phyloP scores from a whole-genome alignment of 306 rosid genomes.

The Malus domestica region DNA sequence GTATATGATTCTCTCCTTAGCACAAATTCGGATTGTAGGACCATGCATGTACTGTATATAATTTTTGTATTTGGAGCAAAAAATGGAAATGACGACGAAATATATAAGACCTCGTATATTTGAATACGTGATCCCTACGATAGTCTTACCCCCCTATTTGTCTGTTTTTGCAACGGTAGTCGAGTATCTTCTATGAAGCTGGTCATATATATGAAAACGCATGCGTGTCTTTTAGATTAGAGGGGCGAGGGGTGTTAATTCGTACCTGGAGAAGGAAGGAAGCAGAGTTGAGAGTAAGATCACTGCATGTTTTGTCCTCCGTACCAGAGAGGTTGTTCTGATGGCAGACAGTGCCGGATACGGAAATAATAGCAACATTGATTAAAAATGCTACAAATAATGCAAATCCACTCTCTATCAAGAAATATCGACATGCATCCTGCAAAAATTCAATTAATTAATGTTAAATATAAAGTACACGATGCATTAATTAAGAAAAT shows the following conservation, averaged over 20 bases:
- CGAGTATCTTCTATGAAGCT: too few species aligned
- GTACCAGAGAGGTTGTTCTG: constrained; percentile 27
- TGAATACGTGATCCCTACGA: too few species aligned
- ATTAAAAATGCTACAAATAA: constrained; percentile 69
- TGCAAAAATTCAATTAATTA: constrained; percentile 19
- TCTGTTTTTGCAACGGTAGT: too few species aligned
- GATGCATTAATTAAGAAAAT: neutral
- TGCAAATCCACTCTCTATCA: constrained; percentile 76
- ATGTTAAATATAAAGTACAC: neutral
- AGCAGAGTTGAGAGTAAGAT: constrained; percentile 66
- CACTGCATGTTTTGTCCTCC: constrained; percentile 21
- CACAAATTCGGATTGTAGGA: too few species aligned
- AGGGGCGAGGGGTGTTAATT: neutral
- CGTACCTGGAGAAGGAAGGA: constrained; percentile 83
- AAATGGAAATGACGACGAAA: too few species aligned
- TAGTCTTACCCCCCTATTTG: too few species aligned
- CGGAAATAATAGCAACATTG: constrained; percentile 67
- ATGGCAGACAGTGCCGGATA: constrained; percentile 57
- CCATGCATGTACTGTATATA: too few species aligned
- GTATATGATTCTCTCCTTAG: too few species aligned
- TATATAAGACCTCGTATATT: too few species aligned
- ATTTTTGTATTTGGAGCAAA: too few species aligned
- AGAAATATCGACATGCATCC: constrained; percentile 74
- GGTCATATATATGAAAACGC: neutral
- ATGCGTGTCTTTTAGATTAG: neutral